Evolutionary conservation across 163 green algal species (phyloP), one percentile per base, ranked within the genome.

Genomic region (Volvox carteri): DNA sequence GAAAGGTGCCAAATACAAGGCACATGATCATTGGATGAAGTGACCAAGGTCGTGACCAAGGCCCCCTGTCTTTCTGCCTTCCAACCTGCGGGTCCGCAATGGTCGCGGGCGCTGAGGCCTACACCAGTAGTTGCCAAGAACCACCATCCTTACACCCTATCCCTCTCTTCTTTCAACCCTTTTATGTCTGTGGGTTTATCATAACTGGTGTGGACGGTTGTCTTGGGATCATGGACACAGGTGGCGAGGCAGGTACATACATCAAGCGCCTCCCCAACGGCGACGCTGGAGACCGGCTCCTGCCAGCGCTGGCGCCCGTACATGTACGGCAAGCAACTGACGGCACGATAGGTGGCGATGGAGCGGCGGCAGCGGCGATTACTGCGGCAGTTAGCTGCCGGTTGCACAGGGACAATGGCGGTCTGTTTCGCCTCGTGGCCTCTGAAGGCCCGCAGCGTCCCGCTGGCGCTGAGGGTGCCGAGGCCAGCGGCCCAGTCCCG

Each of bases 251-350:
- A 1, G 86, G 86, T 62, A 46, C 52, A 28, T 30, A 33, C 11
- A 35, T 12, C 14, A 81, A 78, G 62, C 62, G 79, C 18, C 48
- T 19, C 23, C n/a, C 62, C 11, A 25, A 23, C 8, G 79, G 79
- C 12, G 62, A 62, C 44, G 73, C 1, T 44, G 44, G 73, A 23
- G 33, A 30, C 19, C 62, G 80, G 23, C 62, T 86, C 60, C 19
- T 25, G 14, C 56, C 56, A 3, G 77, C 86, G 28, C 50, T 90
- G 33, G 86, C 86, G 2, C 86, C 86, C n/a, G 19, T 90, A 0
- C 86, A 90, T 46, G 65, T 87, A 4, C 6, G 19, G 14, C 86
- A 87, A 42, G 52, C 67, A 6, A 37, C 16, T 35, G 30, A 46
- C 1, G 54, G n/a, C 50, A 39, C 33, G 11, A 33, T 4, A 9